Base-by-base conservation (phyloP, 106 monocot species). In the Phalaenopsis aphrodite region DNA sequence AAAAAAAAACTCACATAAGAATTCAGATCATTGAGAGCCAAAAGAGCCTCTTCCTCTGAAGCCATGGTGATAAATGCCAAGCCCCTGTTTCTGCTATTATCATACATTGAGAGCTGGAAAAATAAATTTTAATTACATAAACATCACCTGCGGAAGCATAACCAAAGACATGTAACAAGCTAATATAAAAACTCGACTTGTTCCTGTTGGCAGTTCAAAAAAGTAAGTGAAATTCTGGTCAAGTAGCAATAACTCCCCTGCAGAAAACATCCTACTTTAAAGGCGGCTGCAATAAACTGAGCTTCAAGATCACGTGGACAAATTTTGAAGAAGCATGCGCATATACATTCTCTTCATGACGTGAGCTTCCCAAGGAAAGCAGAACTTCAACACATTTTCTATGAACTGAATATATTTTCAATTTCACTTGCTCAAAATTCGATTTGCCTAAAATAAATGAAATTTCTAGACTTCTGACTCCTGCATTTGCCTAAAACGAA, bases 51-150 rank as follows among this genome's bases (percentile, higher is more conserved):
- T 83, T 93, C 91, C 49, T 93, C 91, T 14, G 93, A 91, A 76
- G 84, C 79, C 95, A 95, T 95, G 72, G 88, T 93, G 45, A 95
- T 78, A 78, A 95, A 95, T 74, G 93, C 93, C 86, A 93, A 83
- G 55, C 95, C 95, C 81, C 95, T 85, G 74, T 93, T 95, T 80
- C 79, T 91, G 12, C 61, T 87, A 8, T 82, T 89, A 75, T 87
- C 87, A 75, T 95, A 72, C 95, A 95, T 95, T 1, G 91, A 93
- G 1, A 95, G 80, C 95, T 95, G 79, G 55, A 66, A 56, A 73
- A 24, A 85, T 11, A 36, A 64, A 24, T 24, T 64, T 6, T 64
- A 23, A 8, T 64, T 23, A 56, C 5, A 21, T 23, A 64, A 7
- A 23, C 5, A 21, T 8, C 21, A 64, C 23, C n/a, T 12, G 64